phyloP scores from a whole-genome alignment of 1,139 yeast genomes.

The Meyerozyma elateridarum region DNA sequence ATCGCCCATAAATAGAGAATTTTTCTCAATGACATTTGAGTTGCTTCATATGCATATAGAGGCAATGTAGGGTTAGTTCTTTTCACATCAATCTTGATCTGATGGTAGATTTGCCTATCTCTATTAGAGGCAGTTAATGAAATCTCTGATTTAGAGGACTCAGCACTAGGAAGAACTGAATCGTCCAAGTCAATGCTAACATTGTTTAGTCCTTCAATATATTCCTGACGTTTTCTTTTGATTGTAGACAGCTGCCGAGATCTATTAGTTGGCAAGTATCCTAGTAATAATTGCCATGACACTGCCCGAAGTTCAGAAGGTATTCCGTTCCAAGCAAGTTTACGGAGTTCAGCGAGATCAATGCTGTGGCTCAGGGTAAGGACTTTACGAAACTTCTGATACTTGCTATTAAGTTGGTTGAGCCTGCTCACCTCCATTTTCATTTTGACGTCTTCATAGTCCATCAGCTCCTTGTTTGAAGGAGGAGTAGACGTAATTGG shows the following conservation, averaged over 20 bases:
- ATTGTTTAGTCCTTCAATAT: conserved; percentile 57
- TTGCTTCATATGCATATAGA: conserved; percentile 62
- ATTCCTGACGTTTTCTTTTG: conserved; percentile 80
- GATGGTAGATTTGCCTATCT: conserved; percentile 90
- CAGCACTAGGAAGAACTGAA: conserved; percentile 12
- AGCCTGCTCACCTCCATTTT: conserved; percentile 49
- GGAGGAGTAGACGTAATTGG: conserved; percentile 5
- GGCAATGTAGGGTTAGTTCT: conserved; percentile 86
- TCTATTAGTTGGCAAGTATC: conserved; percentile 84
- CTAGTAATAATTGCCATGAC: conserved; percentile 85
- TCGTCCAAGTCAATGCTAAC: conserved; percentile 45
- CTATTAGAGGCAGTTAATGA: conserved; percentile 20
- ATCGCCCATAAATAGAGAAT: conserved; percentile 92
- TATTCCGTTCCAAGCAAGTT: conserved; percentile 91
- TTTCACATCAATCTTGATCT: conserved; percentile 90
- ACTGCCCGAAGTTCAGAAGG: conserved; percentile 78
- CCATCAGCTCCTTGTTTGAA: conserved; percentile 20
- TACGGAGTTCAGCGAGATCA: conserved; percentile 54
- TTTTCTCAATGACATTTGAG: conserved; percentile 75
- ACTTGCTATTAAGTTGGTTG: conserved; percentile 57
- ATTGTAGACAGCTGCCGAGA: conserved; percentile 68
- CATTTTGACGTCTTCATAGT: conserved; percentile 28
- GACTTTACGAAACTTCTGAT: conserved; percentile 61
- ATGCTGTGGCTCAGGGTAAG: conserved; percentile 55
- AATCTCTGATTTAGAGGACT: conserved; percentile 7